Percentiles rank a stretch among this genome's conserved stretches.
These are phyloP conservation scores for Mycena alexandri DNA, from an alignment of 768 basidiomycete genomes.

Conservation along the genomic window DNA sequence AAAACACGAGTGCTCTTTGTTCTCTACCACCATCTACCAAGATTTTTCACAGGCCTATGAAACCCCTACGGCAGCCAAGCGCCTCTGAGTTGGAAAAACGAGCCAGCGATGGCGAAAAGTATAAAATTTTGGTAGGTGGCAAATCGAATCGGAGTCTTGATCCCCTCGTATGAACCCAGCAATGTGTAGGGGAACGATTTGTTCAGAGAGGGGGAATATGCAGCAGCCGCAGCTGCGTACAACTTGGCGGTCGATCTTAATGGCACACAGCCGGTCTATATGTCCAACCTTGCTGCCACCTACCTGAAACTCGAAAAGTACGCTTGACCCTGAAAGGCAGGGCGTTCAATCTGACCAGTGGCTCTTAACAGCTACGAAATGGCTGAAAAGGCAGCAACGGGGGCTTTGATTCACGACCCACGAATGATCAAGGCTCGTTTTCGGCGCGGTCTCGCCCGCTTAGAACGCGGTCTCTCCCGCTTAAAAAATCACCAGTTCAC, in stretches of 20 bases:
- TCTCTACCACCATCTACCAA: background rate
- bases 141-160: background rate
- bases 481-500: conserved; percentile 41
- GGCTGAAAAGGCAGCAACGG: conserved; percentile 54
- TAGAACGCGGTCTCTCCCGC: conserved; percentile 48
- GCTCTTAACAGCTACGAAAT: conserved; percentile 49
- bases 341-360: background rate
- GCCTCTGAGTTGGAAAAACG: background rate
- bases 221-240: conserved; percentile 46
- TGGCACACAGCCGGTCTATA: conserved; percentile 50
- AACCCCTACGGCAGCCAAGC: too few relatives aligned
- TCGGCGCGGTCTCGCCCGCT: conserved; percentile 55
- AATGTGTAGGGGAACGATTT: conserved; percentile 49
- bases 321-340: conserved; percentile 22
- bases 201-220: conserved; percentile 48
- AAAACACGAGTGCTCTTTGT: too few relatives aligned
- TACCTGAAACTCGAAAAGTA: conserved; percentile 53
- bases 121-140: conserved; percentile 13
- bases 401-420: conserved; percentile 52
- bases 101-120: background rate
- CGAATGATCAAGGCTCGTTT: conserved; percentile 53
- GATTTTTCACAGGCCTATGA: too few relatives aligned
- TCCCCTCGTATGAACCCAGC: background rate
- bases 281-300: conserved; percentile 52
- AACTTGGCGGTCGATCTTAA: conserved; percentile 45